phyloP scores from a whole-genome alignment of 768 basidiomycete species.

The Termitomyces sp. region DNA sequence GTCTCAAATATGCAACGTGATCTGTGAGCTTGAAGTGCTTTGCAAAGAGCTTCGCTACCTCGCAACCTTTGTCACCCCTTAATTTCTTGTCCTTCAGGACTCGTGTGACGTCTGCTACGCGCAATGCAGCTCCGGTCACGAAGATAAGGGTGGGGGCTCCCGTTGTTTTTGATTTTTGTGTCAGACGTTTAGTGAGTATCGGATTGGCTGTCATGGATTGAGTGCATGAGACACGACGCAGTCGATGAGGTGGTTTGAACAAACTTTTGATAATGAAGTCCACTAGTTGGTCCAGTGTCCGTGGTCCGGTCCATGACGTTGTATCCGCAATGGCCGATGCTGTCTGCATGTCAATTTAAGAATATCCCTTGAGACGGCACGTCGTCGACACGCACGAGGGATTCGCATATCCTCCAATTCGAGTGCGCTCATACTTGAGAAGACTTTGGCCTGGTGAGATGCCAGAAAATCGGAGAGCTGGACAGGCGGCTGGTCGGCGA shows the following conservation, averaged over 20 bases:
- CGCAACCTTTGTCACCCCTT: slow-evolving; percentile 78
- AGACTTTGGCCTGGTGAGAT: slow-evolving; percentile 62
- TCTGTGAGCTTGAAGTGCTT: slow-evolving; percentile 90
- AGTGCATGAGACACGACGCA: background rate
- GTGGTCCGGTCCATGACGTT: slow-evolving; percentile 60
- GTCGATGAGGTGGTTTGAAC: slow-evolving; percentile 9
- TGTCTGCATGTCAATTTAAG: slow-evolving; percentile 50
- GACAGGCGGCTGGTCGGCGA: slow-evolving; percentile 52
- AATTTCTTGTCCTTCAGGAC: slow-evolving; percentile 63
- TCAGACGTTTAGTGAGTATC: slow-evolving; percentile 59
- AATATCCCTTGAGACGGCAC: slow-evolving; percentile 19
- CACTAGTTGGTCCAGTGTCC: slow-evolving; percentile 65
- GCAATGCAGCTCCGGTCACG: slow-evolving; percentile 81
- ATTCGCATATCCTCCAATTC: slow-evolving; percentile 79
- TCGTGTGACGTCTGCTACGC: slow-evolving; percentile 85
- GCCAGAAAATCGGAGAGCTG: slow-evolving; percentile 59
- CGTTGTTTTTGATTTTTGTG: slow-evolving; percentile 66
- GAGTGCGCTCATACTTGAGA: slow-evolving; percentile 61
- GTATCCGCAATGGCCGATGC: slow-evolving; percentile 74
- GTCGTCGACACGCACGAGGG: slow-evolving; percentile 50
- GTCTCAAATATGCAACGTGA: slow-evolving; percentile 76
- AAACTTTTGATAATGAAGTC: slow-evolving; percentile 75
- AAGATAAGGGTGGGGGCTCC: slow-evolving; percentile 89
- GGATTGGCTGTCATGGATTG: slow-evolving; percentile 49
- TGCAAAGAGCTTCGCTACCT: slow-evolving; percentile 93